These are phyloP conservation scores for Claviceps sp. DNA, from an alignment of 2,329 filamentous ascomycete genomes.

Conservation along the genomic window DNA sequence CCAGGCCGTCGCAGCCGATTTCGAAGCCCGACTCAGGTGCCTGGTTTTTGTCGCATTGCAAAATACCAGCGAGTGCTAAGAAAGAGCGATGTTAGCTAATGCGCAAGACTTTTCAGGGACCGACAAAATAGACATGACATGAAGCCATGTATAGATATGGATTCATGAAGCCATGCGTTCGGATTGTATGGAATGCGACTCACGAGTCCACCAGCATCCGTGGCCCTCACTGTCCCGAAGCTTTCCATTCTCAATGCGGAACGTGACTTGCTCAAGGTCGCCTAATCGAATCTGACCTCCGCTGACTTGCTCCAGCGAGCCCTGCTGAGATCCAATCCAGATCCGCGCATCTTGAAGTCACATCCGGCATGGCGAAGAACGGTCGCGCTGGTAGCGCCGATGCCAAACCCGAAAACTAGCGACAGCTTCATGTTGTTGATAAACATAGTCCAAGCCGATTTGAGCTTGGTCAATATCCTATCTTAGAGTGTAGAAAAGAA, in stretches of 20 bases:
- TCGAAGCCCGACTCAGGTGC: conserved; percentile 40
- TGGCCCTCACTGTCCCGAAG: conserved; percentile 42
- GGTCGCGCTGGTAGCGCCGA: conserved; percentile 7
- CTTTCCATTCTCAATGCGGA: conserved; percentile 39
- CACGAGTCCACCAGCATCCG: conserved; percentile 51
- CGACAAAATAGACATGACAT: too few relatives aligned
- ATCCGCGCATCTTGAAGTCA: conserved; percentile 35
- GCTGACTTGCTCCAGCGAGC: conserved; percentile 43
- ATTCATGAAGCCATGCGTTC: not conserved
- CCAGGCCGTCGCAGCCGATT: conserved; percentile 35
- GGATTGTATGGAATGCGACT: conserved; percentile 7
- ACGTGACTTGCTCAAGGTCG: conserved; percentile 33
- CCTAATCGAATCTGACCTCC: conserved; percentile 45
- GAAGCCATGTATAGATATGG: not conserved
- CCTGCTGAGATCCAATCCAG: conserved; percentile 31
- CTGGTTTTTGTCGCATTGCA: conserved; percentile 46
- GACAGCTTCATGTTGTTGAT: not conserved
- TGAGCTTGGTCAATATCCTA: too few relatives aligned
- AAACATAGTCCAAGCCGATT: not conserved
- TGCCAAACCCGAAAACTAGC: conserved; percentile 8
- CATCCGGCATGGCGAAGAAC: conserved; percentile 10
- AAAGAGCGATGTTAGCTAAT: not conserved
- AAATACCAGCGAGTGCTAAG: conserved; percentile 39
- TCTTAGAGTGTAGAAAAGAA: too few relatives aligned
- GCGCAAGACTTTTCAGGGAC: not conserved